These are phyloP conservation scores for Fraxinus xanthoxyloides DNA, from an alignment of 305 asterid species.

Conservation along the genomic window DNA sequence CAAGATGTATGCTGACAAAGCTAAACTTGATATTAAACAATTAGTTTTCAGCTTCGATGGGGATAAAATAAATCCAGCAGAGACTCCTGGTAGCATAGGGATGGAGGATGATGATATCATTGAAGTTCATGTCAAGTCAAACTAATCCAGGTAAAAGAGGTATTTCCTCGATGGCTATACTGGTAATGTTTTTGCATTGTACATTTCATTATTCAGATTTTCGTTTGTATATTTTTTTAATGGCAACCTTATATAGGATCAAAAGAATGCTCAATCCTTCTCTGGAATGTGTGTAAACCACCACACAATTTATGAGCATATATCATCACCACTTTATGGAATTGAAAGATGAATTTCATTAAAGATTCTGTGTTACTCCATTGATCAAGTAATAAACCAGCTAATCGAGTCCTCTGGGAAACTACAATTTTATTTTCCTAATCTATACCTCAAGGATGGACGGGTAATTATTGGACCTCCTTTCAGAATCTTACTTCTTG, in stretches of 20 bases:
- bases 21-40: slow-evolving; percentile 52
- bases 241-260: neutral
- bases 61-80: slow-evolving; percentile 58
- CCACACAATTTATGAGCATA: neutral
- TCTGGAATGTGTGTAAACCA: neutral
- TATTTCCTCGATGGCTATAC: neutral
- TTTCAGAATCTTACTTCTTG: neutral
- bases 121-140: slow-evolving; percentile 65
- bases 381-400: neutral
- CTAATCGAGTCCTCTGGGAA: neutral
- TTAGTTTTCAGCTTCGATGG: slow-evolving; percentile 76
- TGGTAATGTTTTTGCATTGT: neutral
- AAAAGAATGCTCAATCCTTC: slow-evolving; percentile 9
- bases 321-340: neutral
- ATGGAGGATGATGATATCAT: slow-evolving; percentile 91
- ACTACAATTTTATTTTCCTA: neutral
- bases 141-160: slow-evolving; percentile 40
- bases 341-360: neutral
- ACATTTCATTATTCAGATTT: neutral
- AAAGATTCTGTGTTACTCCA: neutral
- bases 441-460: neutral
- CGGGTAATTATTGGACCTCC: neutral
- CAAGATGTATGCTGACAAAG: slow-evolving; percentile 68
- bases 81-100: slow-evolving; percentile 63
- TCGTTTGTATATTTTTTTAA: neutral